phyloP scores from a whole-genome alignment of 2,329 filamentous ascomycete species.

The Fusarium odoratissimum region DNA sequence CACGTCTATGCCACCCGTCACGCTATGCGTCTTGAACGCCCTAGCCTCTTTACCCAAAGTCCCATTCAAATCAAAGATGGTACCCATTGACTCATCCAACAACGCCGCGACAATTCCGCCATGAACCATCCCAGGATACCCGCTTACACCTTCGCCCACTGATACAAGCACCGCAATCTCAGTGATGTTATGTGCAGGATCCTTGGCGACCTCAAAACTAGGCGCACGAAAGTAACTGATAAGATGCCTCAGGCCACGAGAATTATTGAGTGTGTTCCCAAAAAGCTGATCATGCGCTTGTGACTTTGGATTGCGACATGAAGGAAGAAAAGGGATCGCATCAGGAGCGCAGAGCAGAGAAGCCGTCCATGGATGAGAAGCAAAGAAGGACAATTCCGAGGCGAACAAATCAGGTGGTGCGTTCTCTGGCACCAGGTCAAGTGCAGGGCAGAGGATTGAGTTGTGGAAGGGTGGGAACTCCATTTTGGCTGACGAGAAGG shows the following conservation, averaged over 20 bases:
- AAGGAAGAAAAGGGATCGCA: constrained; percentile 50
- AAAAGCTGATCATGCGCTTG: constrained; percentile 51
- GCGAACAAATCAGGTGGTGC: constrained; percentile 44
- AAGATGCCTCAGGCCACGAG: constrained; percentile 48
- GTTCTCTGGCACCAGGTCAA: constrained; percentile 45
- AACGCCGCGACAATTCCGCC: constrained; percentile 52
- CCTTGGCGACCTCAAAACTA: constrained; percentile 39
- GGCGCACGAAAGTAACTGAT: constrained; percentile 50
- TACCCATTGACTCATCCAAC: constrained; percentile 53
- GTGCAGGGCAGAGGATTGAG: constrained; percentile 48
- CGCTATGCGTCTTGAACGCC: constrained; percentile 44
- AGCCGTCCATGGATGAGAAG: constrained; percentile 52
- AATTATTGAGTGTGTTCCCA: constrained; percentile 47
- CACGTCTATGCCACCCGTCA: constrained; percentile 52
- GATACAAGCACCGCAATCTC: constrained; percentile 48
- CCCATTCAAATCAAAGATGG: constrained; percentile 52
- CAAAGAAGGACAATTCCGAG: constrained; percentile 49
- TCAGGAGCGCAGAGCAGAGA: constrained; percentile 43
- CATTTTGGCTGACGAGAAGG: constrained; percentile 35
- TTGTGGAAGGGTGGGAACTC: constrained; percentile 31
- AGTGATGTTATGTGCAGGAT: constrained; percentile 44
- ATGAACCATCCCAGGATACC: constrained; percentile 50
- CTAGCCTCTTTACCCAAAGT: constrained; percentile 48
- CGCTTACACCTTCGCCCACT: constrained; percentile 50
- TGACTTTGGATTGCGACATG: constrained; percentile 48